Conservation (phyloP, 139 green algal genomes). For the Chlamydomonas sphaeroides region DNA sequence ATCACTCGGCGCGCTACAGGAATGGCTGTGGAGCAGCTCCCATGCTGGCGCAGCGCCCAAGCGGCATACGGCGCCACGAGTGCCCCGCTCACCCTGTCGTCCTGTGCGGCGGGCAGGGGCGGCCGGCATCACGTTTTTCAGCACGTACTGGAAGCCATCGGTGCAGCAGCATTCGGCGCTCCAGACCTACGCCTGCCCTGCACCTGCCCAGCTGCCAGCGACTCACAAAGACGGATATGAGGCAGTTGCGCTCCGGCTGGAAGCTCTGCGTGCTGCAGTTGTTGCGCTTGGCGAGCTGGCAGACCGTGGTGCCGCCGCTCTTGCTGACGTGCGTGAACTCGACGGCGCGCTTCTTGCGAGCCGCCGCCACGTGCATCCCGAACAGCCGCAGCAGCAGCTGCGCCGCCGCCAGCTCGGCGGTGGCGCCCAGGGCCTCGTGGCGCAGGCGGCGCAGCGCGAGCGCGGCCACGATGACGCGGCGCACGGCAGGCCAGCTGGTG, state of each 20-base stretch:
- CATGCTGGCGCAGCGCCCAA: too few relatives aligned
- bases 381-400: not conserved
- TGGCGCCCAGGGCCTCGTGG: not conserved
- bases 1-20: too few relatives aligned
- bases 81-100: too few relatives aligned
- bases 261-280: not conserved
- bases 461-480: not conserved
- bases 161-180: too few relatives aligned
- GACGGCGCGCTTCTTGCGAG: not conserved
- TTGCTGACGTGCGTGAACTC: conserved; percentile 15
- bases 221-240: not conserved
- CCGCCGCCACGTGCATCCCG: not conserved
- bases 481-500: not conserved
- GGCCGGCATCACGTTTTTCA: too few relatives aligned
- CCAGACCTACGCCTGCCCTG: too few relatives aligned
- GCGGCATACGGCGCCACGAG: too few relatives aligned
- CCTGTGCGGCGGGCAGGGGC: too few relatives aligned
- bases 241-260: not conserved
- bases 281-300: not conserved
- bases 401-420: not conserved
- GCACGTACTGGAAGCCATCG: too few relatives aligned
- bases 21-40: too few relatives aligned
- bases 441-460: not conserved
- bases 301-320: not conserved
- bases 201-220: not conserved